Conservation (phyloP, 148 eudicot genomes). For the Rheum nobile region DNA sequence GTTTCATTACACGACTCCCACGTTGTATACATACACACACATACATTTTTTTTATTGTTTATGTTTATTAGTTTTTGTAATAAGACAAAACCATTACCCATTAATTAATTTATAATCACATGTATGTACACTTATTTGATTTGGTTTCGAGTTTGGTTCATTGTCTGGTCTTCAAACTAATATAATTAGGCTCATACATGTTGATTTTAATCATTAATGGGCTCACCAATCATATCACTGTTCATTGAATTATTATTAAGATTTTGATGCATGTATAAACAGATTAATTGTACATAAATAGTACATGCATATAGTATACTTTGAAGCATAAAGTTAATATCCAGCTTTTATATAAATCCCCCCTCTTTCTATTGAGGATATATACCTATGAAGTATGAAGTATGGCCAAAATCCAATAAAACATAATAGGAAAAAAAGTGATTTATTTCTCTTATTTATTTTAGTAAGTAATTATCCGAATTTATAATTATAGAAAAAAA, state of each 20-base stretch:
- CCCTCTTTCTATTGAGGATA: background rate
- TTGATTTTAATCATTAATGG: background rate
- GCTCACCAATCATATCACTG: background rate
- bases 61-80: background rate
- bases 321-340: background rate
- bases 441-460: background rate
- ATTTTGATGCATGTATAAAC: too few relatives aligned
- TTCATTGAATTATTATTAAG: background rate
- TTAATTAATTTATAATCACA: background rate
- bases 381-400: too few relatives aligned
- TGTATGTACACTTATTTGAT: background rate
- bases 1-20: conserved; percentile 1
- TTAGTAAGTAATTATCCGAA: background rate
- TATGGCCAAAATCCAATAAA: background rate
- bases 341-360: background rate
- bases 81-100: background rate
- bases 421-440: background rate
- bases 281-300: background rate
- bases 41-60: too few relatives aligned
- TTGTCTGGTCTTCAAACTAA: background rate
- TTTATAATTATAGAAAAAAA: too few relatives aligned
- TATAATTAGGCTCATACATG: background rate
- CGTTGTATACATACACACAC: background rate
- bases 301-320: background rate
- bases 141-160: background rate